Evolutionary conservation across 495 filamentous ascomycete species (phyloP), one percentile per base, ranked within the genome.

Genomic region (Penicillium egyptiacum): DNA sequence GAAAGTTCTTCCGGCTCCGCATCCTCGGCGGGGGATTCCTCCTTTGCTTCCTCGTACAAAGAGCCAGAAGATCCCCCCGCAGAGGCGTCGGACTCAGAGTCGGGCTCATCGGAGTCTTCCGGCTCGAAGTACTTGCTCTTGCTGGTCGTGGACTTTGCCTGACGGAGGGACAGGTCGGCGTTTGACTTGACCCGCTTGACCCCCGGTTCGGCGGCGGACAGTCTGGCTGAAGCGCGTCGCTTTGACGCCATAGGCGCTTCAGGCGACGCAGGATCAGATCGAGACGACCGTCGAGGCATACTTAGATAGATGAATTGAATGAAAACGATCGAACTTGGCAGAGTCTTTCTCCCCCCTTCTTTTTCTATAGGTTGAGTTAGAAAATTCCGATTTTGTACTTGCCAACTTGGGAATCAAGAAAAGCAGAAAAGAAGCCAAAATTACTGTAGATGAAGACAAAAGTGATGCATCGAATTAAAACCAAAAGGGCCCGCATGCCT

Each of bases 121-220:
- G 68, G 66, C 51, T 79, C 65, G 55, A 86, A 85, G 60, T 86
- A 85, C 56, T 81, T 79, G 70, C 79, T 84, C 67, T 79, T 84
- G 60, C 77, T 82, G 28, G 78, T 66, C 22, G 83, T 86, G 28
- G 75, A 68, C 55, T 75, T 83, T 7, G 62, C 63, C 2, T 62
- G 40, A 26, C 57, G 65, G 33, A 58, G 53, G 35, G 63, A 56
- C 19, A 67, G n/a, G 47, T 64, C 61, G 26, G 61, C 50, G 19
- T 80, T 79, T 43, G 75, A 66, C 58, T 80, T 83, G 70, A 81
- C 66, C 56, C 67, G 68, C 56, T 74, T 77, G 51, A 69, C 55
- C 53, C 67, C 71, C n/a, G 56, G 53, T 43, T 66, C 64, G 57
- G 69, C 64, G 60, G 65, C 56, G 61, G 70, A 70, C 54, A 74